Evolutionary conservation across 2,329 filamentous ascomycete genomes (phyloP).

Genomic region (Colletotrichum cereale): DNA sequence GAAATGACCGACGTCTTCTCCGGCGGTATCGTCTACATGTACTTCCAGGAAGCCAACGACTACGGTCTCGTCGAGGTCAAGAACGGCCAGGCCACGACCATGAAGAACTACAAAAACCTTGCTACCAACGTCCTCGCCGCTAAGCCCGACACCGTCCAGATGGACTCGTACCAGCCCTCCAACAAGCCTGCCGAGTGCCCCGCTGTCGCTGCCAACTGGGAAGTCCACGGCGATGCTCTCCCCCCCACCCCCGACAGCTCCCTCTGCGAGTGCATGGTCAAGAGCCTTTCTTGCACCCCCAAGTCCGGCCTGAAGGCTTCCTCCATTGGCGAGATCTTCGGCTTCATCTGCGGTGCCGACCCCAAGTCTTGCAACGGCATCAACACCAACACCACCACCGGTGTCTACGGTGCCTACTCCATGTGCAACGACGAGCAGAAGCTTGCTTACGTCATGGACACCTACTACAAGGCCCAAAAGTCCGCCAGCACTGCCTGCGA

Average conservation of each 20-base stretch:
- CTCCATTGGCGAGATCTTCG: constrained; percentile 77
- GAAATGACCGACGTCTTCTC: constrained; percentile 91
- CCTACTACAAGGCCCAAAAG: constrained; percentile 75
- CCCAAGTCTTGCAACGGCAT: constrained; percentile 75
- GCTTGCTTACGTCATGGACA: constrained; percentile 79
- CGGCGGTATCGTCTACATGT: constrained; percentile 99
- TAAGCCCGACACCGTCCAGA: constrained; percentile 74
- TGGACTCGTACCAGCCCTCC: constrained; percentile 77
- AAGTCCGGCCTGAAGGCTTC: constrained; percentile 67
- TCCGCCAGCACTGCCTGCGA: constrained; percentile 72
- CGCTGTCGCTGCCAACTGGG: constrained; percentile 73
- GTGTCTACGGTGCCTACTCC: constrained; percentile 81
- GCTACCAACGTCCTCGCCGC: constrained; percentile 77
- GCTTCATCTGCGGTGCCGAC: constrained; percentile 74
- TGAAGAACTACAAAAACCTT: constrained; percentile 81
- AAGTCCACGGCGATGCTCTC: constrained; percentile 73
- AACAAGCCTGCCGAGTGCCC: constrained; percentile 83
- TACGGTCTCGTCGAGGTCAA: constrained; percentile 80
- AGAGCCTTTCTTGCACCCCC: constrained; percentile 78
- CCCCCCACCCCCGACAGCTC: constrained; percentile 84
- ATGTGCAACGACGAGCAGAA: constrained; percentile 80
- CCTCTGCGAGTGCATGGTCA: constrained; percentile 89
- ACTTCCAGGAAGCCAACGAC: constrained; percentile 90
- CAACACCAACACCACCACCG: constrained; percentile 73
- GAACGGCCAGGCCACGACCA: constrained; percentile 70